Evolutionary conservation across 768 basidiomycete genomes (phyloP), one percentile per base, ranked within the genome.

Genomic region (Leucosporidium scottii): DNA sequence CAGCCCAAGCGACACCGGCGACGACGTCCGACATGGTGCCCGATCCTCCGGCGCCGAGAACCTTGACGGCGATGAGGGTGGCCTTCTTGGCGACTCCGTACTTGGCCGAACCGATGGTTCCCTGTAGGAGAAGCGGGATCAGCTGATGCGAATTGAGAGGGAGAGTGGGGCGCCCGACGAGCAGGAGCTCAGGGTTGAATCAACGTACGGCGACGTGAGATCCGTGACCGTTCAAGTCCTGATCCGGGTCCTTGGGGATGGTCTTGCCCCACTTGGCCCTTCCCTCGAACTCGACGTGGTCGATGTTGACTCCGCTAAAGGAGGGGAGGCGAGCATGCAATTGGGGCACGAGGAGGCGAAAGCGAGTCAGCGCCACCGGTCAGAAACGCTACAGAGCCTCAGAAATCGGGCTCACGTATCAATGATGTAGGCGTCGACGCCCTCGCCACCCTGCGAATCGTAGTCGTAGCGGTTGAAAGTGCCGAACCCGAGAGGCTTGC

Each of bases 41-140:
- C 71, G 88, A 90, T 47, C 96, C 96, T 74, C 93, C 90, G 58
- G 88, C 86, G n/a, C 93, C 92, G 57, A 97, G 84, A 25, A 82
- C 81, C 82, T 93, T 94, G 79, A 94, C 91, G 44, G 92, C 92
- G 71, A 88, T 82, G 73, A 94, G 83, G 68, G 90, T 83, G 64
- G 93, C 94, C 68, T 83, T 83, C 86, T 99, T 98, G 60, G 96
- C 93, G 55, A 99, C 92, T 80, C 96, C 96, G 75, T 91, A 98
- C 79, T 87, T 89, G 75, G 81, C 80, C 7, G 90, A 92, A n/a
- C 87, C 96, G 73, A 98, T 93, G 36, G 93, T 99, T 62, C 75
- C 75, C 72, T 73, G 55, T 25, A 17, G 5, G 60, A 20, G 20
- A 34, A 18, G 7, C 20, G 17, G 28, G 31, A 36, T n/a, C 36